Percentiles rank a stretch among this genome's conserved stretches.
These are phyloP conservation scores for Ascochyta pisi DNA, from an alignment of 2,329 filamentous ascomycete species.

Conservation along the genomic window DNA sequence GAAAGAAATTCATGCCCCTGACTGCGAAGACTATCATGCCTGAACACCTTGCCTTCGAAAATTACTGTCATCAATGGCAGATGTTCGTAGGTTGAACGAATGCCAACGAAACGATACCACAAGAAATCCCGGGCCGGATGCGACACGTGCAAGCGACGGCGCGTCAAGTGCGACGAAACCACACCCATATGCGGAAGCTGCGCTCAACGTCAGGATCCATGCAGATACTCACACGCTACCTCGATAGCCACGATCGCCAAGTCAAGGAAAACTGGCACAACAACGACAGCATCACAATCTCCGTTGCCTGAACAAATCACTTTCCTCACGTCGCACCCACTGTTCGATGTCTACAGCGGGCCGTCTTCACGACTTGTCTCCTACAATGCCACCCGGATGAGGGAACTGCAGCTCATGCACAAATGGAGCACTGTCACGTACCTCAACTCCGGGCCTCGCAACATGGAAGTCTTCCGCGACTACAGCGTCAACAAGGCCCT, in stretches of 20 bases:
- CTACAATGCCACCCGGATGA: slow-evolving; percentile 6
- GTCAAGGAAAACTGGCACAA: not conserved
- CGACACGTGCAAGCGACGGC: slow-evolving; percentile 18
- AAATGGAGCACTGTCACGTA: slow-evolving; percentile 20
- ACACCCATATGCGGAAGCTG: slow-evolving; percentile 10
- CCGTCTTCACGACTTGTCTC: not conserved
- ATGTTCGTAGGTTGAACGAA: not conserved
- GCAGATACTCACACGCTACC: slow-evolving; percentile 5
- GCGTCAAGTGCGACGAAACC: slow-evolving; percentile 22
- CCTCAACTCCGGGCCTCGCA: slow-evolving; percentile 3
- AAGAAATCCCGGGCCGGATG: slow-evolving; percentile 23
- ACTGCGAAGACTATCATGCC: not conserved
- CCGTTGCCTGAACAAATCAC: not conserved
- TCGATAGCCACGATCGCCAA: not conserved
- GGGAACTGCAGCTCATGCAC: slow-evolving; percentile 22
- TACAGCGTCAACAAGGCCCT: slow-evolving; percentile 12
- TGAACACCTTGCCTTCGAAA: not conserved
- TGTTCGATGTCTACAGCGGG: not conserved
- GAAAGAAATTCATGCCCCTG: not conserved
- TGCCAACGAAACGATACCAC: slow-evolving; percentile 13
- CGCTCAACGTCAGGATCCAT: slow-evolving; percentile 11
- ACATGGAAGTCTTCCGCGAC: slow-evolving; percentile 16
- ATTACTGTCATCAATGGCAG: not conserved
- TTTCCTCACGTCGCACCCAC: not conserved
- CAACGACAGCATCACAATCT: not conserved